Conservation (phyloP, 2,329 filamentous ascomycete species). For the Talaromyces albobiverticillius region DNA sequence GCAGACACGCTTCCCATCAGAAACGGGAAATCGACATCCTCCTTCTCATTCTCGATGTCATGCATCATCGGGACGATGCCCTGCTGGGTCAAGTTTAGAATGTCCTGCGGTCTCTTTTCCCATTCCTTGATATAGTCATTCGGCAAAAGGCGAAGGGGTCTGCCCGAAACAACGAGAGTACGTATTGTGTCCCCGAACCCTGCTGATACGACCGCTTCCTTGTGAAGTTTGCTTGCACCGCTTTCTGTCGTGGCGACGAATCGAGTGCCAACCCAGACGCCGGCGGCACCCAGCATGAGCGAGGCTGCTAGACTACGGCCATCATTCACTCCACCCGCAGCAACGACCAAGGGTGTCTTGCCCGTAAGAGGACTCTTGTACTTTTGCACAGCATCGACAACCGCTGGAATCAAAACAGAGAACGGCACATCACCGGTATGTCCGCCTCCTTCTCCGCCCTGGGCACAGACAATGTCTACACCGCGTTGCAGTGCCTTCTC, state of each 20-base stretch:
- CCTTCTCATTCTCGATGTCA: constrained; percentile 77
- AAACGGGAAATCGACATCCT: constrained; percentile 83
- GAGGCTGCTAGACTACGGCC: constrained; percentile 76
- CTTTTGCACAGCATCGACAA: constrained; percentile 74
- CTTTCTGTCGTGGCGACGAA: constrained; percentile 85
- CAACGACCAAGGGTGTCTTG: constrained; percentile 72
- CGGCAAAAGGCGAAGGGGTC: constrained; percentile 74
- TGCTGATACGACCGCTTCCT: constrained; percentile 77
- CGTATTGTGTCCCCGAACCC: constrained; percentile 75
- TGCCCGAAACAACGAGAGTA: constrained; percentile 77
- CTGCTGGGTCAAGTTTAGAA: constrained; percentile 69
- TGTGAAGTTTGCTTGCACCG: constrained; percentile 76
- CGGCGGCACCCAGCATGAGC: constrained; percentile 82
- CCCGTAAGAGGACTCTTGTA: constrained; percentile 72
- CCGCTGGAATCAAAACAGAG: constrained; percentile 80
- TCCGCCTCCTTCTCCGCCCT: constrained; percentile 89
- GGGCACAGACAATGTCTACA: constrained; percentile 86
- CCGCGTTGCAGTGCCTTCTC: constrained; percentile 82
- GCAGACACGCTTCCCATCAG: constrained; percentile 93
- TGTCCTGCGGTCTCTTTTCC: constrained; percentile 72
- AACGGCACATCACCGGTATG: constrained; percentile 87
- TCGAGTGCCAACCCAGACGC: constrained; percentile 91
- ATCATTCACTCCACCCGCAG: constrained; percentile 83
- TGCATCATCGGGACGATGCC: constrained; percentile 79
- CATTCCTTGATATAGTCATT: constrained; percentile 82